A percentile compares a stretch with the other conserved stretches of the same genome.
These are phyloP conservation scores for Syncephalastrum racemosum DNA, from an alignment of 371 early-diverging fungal species.

Conservation along the genomic window DNA sequence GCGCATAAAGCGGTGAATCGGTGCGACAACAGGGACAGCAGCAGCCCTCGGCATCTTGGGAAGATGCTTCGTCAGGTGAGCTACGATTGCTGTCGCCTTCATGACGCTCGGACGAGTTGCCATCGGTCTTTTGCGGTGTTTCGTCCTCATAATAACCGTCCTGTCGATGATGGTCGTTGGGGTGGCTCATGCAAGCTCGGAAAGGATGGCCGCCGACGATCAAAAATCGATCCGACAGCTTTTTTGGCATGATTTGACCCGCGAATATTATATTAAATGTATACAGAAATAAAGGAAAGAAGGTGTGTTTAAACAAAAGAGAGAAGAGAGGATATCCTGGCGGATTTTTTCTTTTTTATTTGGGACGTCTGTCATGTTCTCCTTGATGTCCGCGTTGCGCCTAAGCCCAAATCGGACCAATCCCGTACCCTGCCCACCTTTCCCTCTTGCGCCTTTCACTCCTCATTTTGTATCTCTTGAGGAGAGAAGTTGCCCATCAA, in stretches of 20 bases:
- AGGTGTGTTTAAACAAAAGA: neutral
- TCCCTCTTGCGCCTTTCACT: too few relatives aligned
- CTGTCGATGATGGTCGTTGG: slow-evolving; percentile 7
- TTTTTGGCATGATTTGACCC: slow-evolving; percentile 1
- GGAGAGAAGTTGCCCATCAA: too few relatives aligned
- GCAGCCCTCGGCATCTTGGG: slow-evolving; percentile 13
- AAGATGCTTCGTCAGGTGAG: slow-evolving; percentile 1
- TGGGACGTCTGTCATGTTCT: too few relatives aligned
- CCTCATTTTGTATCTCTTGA: too few relatives aligned
- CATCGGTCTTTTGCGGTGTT: neutral
- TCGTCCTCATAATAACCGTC: slow-evolving; percentile 1
- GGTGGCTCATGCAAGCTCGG: slow-evolving; percentile 16
- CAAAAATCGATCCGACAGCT: slow-evolving; percentile 12
- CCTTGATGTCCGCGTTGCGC: too few relatives aligned
- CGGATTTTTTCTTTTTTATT: too few relatives aligned
- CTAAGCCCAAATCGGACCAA: too few relatives aligned
- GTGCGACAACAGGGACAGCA: slow-evolving; percentile 25
- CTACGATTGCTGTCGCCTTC: neutral
- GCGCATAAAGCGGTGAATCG: slow-evolving; percentile 26
- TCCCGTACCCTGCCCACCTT: too few relatives aligned
- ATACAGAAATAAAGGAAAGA: neutral
- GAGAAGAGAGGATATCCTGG: slow-evolving; percentile 2
- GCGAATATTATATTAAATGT: too few relatives aligned
- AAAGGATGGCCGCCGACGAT: slow-evolving; percentile 22
- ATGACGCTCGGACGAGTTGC: neutral